phyloP scores from a whole-genome alignment of 306 rosid genomes.

The Prunus salicina region DNA sequence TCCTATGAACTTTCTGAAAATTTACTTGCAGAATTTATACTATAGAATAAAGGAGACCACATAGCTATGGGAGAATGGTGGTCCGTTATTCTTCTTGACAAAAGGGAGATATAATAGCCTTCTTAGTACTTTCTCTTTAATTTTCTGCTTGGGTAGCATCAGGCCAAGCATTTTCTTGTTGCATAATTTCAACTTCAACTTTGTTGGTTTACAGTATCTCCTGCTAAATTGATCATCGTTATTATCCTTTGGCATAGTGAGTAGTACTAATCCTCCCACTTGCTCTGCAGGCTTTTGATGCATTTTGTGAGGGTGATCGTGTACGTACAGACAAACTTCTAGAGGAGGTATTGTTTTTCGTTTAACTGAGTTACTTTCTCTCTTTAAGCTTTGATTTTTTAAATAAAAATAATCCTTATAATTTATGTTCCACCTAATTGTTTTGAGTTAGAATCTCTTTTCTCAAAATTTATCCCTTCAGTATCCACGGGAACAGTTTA shows the following conservation, averaged over 20 bases:
- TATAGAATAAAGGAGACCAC: not conserved
- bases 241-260: not conserved
- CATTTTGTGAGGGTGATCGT: slow-evolving; percentile 29
- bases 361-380: not conserved
- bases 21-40: not conserved
- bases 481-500: not conserved
- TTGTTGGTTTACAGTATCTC: not conserved
- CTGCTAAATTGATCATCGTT: not conserved
- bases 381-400: not conserved
- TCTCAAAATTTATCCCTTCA: not conserved
- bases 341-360: slow-evolving; percentile 18
- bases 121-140: not conserved
- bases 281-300: slow-evolving; percentile 38
- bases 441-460: not conserved
- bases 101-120: not conserved
- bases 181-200: not conserved
- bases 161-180: not conserved
- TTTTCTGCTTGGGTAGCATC: not conserved
- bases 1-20: slow-evolving; percentile 1
- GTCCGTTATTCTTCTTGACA: not conserved
- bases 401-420: not conserved
- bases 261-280: not conserved
- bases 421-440: not conserved
- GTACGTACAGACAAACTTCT: slow-evolving; percentile 29
- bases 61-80: not conserved